These are phyloP conservation scores for Tetraselmis striata DNA, from an alignment of 139 green algal genomes.

Conservation along the genomic window DNA sequence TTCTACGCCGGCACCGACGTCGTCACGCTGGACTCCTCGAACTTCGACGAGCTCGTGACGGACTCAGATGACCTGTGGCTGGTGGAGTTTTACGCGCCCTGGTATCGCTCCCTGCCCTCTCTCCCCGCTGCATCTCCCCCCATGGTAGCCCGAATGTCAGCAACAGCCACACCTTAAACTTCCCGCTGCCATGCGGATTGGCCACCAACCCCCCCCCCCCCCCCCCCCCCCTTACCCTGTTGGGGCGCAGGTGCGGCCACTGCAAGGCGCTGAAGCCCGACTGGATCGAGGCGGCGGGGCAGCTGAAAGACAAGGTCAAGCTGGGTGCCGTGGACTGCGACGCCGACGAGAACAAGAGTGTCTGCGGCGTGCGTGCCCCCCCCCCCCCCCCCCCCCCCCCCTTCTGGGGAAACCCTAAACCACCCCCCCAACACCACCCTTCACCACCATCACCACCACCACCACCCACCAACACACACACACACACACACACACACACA, in stretches of 20 bases:
- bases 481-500: constrained; percentile 5
- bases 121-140: background rate
- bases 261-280: constrained; percentile 80
- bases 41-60: constrained; percentile 70
- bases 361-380: background rate
- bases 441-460: no score
- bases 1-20: constrained; percentile 64
- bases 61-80: constrained; percentile 69
- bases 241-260: constrained; percentile 64
- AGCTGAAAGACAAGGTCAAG: constrained; percentile 60
- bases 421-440: no score
- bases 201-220: no score
- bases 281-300: constrained; percentile 60
- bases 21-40: constrained; percentile 57
- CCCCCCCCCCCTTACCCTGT: no score
- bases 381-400: no score
- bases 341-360: constrained; percentile 12
- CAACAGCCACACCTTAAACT: no score
- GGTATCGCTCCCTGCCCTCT: background rate
- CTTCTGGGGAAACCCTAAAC: no score
- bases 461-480: background rate
- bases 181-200: no score
- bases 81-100: constrained; percentile 61
- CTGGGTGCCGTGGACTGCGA: constrained; percentile 85
- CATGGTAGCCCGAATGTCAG: no score